Conservation (phyloP, 108 stramenopile genomes). For the Pseudonitzschia multiseries region DNA sequence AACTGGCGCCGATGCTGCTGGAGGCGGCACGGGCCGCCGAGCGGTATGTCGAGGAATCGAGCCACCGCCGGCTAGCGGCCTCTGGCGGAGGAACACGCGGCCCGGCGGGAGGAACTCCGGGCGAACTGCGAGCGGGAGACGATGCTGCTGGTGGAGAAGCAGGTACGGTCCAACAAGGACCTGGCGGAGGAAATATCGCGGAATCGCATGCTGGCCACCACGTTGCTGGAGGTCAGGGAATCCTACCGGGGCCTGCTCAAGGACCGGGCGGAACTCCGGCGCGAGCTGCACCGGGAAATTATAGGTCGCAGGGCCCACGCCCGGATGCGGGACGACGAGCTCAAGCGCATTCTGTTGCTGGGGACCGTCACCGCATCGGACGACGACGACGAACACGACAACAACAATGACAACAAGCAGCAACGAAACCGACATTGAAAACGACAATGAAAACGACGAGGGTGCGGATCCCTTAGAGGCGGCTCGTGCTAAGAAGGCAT, state of each 20-base stretch:
- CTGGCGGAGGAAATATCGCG: slow-evolving; percentile 35
- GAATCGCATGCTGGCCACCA: slow-evolving; percentile 25
- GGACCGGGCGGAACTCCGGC: slow-evolving; percentile 5
- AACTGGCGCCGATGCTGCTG: slow-evolving; percentile 32
- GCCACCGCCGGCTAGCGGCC: background rate
- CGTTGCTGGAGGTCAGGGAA: slow-evolving; percentile 13
- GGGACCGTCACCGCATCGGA: background rate
- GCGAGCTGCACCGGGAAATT: background rate
- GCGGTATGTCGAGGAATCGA: background rate
- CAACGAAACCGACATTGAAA: background rate
- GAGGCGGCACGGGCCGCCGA: slow-evolving; percentile 23
- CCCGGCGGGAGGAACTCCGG: slow-evolving; percentile 23
- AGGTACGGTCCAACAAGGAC: slow-evolving; percentile 24
- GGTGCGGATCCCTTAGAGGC: background rate
- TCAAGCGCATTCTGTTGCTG: slow-evolving; percentile 4
- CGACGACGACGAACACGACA: slow-evolving; percentile 2
- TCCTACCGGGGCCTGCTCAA: background rate
- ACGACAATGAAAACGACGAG: background rate
- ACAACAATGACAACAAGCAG: background rate
- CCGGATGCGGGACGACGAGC: slow-evolving; percentile 8
- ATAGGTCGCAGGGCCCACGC: background rate
- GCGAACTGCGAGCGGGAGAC: slow-evolving; percentile 16
- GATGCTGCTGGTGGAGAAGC: slow-evolving; percentile 7
- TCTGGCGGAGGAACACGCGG: slow-evolving; percentile 27
- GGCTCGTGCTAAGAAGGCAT: background rate